phyloP scores from a whole-genome alignment of 2,329 filamentous ascomycete genomes.

The Ascochyta clinopodiicola region DNA sequence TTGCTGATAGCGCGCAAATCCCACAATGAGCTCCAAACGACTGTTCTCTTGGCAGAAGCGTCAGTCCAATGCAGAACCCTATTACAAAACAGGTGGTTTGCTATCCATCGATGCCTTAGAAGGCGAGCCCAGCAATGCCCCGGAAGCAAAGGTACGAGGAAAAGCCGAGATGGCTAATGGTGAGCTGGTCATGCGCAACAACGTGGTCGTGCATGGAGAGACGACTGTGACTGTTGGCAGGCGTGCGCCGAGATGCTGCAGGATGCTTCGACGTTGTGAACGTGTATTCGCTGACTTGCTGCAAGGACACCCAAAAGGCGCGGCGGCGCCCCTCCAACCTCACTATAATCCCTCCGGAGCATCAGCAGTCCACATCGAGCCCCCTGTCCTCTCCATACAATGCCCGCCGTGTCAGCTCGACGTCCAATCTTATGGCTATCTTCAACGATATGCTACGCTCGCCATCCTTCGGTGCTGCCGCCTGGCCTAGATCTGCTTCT shows the following conservation, averaged over 20 bases:
- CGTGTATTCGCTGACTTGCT: constrained; percentile 42
- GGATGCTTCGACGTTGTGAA: constrained; percentile 38
- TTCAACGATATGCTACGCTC: constrained; percentile 54
- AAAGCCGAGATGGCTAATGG: constrained; percentile 8
- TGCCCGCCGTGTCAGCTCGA: constrained; percentile 36
- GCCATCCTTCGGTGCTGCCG: constrained; percentile 43
- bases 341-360: constrained; percentile 35
- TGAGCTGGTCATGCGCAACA: constrained; percentile 44
- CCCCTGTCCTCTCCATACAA: constrained; percentile 40
- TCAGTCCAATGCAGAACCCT: constrained; percentile 43
- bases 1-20: constrained; percentile 1
- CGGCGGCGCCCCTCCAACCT: constrained; percentile 41
- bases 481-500: constrained; percentile 35
- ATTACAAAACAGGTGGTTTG: constrained; percentile 48
- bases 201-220: constrained; percentile 42
- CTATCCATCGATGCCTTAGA: constrained; percentile 33
- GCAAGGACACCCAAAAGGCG: constrained; percentile 30
- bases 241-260: constrained; percentile 30
- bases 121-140: constrained; percentile 10
- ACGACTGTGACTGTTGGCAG: constrained; percentile 26
- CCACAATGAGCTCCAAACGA: constrained; percentile 50
- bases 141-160: constrained; percentile 41
- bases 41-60: constrained; percentile 56
- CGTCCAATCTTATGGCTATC: constrained; percentile 48
- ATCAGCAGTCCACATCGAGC: constrained; percentile 27